A percentile compares a stretch with the other conserved stretches of the same genome.
These are phyloP conservation scores for Cytospora piceicola DNA, from an alignment of 2,329 filamentous ascomycete species.

Conservation along the genomic window DNA sequence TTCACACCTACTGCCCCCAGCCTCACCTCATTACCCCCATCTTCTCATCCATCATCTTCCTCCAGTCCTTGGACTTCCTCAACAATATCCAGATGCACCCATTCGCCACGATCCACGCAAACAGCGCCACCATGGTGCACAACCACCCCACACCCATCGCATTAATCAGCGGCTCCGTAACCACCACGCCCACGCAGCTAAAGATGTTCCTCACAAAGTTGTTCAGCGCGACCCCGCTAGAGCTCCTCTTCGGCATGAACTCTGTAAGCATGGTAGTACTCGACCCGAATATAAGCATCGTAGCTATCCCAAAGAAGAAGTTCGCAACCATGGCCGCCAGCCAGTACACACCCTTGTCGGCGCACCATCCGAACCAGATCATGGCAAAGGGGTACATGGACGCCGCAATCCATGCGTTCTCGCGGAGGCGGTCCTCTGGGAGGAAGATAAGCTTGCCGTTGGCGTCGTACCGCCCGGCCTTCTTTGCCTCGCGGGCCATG, in stretches of 20 bases:
- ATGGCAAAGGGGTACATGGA: slow-evolving; percentile 68
- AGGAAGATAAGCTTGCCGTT: slow-evolving; percentile 68
- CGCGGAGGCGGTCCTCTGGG: slow-evolving; percentile 81
- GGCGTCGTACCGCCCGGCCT: slow-evolving; percentile 69
- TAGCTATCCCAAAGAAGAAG: slow-evolving; percentile 75
- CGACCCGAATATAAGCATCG: slow-evolving; percentile 77
- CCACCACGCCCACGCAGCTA: slow-evolving; percentile 70
- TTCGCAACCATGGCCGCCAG: slow-evolving; percentile 63
- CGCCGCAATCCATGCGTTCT: slow-evolving; percentile 79
- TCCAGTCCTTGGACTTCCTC: slow-evolving; percentile 65
- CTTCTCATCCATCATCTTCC: slow-evolving; percentile 62
- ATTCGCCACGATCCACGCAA: slow-evolving; percentile 61
- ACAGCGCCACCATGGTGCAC: slow-evolving; percentile 61
- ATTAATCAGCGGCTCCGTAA: slow-evolving; percentile 71
- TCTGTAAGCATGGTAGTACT: slow-evolving; percentile 84
- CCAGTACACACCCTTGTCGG: slow-evolving; percentile 50
- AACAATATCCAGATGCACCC: slow-evolving; percentile 64
- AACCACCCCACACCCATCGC: slow-evolving; percentile 78
- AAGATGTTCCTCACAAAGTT: slow-evolving; percentile 83
- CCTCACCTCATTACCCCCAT: slow-evolving; percentile 32
- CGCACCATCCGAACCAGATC: slow-evolving; percentile 75
- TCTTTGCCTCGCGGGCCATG: slow-evolving; percentile 76
- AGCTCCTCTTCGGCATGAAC: slow-evolving; percentile 74
- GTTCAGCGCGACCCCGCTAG: slow-evolving; percentile 76
- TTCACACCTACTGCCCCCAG: too few species aligned